Percentiles rank a stretch among this genome's conserved stretches.
Conservation (phyloP, 441 rosid species). For the Aquilaria agallochum region DNA sequence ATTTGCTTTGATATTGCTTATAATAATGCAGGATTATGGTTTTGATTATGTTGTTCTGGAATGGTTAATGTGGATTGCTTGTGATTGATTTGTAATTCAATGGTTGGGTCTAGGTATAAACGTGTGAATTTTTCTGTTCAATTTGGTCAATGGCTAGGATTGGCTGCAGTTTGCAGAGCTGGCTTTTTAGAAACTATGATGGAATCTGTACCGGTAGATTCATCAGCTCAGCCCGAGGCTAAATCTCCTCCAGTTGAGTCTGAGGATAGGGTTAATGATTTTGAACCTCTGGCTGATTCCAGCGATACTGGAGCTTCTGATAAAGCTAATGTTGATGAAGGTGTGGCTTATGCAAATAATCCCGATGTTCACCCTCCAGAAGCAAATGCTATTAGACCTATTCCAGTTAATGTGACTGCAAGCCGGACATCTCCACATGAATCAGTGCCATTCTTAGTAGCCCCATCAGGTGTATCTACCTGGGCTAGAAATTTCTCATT, state of each 20-base stretch:
- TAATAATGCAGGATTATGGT: no score
- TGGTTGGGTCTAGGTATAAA: no score
- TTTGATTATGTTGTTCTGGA: no score
- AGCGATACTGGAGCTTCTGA: neutral
- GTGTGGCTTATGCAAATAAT: no score
- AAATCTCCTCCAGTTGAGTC: slow-evolving; percentile 12
- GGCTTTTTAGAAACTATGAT: slow-evolving; percentile 23
- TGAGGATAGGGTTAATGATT: slow-evolving; percentile 10
- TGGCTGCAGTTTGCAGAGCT: neutral
- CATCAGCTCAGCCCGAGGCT: slow-evolving; percentile 30
- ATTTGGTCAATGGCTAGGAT: no score
- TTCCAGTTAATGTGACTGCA: slow-evolving; percentile 18
- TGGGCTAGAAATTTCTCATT: slow-evolving; percentile 47
- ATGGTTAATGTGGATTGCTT: no score
- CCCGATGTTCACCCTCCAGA: neutral
- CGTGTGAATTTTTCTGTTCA: no score
- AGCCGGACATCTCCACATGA: slow-evolving; percentile 14
- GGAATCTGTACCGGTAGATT: slow-evolving; percentile 41
- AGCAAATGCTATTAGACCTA: slow-evolving; percentile 8
- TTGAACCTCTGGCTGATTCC: slow-evolving; percentile 1
- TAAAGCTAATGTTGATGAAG: slow-evolving; percentile 10
- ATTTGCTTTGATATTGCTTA: no score
- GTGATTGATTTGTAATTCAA: no score
- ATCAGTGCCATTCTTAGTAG: slow-evolving; percentile 22
- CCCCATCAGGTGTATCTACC: slow-evolving; percentile 40